phyloP scores from a whole-genome alignment of 2,329 filamentous ascomycete species.

The Chalara sp. region DNA sequence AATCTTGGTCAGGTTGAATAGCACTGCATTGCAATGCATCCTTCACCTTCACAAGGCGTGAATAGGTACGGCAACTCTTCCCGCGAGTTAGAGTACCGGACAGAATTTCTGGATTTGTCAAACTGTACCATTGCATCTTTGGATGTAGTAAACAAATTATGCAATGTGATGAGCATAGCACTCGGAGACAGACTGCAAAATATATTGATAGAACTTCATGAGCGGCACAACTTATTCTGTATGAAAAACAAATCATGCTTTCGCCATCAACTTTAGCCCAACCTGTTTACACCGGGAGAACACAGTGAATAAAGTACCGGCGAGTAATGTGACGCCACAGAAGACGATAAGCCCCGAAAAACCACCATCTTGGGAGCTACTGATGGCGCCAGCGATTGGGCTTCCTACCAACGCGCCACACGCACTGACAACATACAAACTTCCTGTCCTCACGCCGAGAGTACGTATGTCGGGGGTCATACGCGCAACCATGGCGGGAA shows the following conservation, averaged over 20 bases:
- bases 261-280: background rate
- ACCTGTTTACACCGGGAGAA: background rate
- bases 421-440: background rate
- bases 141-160: no score
- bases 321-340: background rate
- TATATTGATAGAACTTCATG: no score
- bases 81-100: no score
- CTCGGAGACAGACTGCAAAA: no score
- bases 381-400: background rate
- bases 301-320: background rate
- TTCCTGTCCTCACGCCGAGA: background rate
- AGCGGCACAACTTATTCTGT: background rate
- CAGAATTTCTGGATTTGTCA: no score
- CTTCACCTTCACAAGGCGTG: no score
- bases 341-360: background rate
- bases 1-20: no score
- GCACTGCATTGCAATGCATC: no score
- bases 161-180: no score
- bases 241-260: background rate
- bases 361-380: background rate
- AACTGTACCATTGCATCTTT: no score
- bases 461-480: background rate
- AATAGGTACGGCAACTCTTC: no score
- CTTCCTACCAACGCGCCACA: background rate
- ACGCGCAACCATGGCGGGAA: background rate